Base-by-base conservation (phyloP, 164 flowering plant species). In the Sextonia rubra region DNA sequence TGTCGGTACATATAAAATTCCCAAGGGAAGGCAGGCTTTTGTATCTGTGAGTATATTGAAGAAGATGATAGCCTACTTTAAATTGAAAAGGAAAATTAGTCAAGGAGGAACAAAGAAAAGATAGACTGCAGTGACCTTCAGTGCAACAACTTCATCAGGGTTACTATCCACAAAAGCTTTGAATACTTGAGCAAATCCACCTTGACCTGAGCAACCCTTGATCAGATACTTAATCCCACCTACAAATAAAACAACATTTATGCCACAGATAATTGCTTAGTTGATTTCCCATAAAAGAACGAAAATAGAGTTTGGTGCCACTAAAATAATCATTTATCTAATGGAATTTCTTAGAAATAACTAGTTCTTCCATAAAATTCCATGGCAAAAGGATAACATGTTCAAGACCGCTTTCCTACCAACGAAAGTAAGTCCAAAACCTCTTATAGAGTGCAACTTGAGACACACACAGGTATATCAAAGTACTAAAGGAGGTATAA, bases 1-100 rank as follows among this genome's bases (percentile, higher is more conserved):
- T 86, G 91, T 18, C 95, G 91, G 73, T 96, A 93, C 92, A 96
- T 86, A 84, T 93, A 88, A 79, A 96, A 96, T 76, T 96, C 99
- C 99, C 98, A 96, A 69, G 95, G 92, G 78, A 91, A 96, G 67
- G 98, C 81, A 69, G 99, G 99, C 76, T 78, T 88, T 84, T 96
- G 99, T 76, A 96, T 85, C 99, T 96, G 92, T 67, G 78, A 2
- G 65, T 15, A 23, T 12, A 60, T 37, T 70, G 29, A 71, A 64
- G 66, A 24, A n/a, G 58, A 52, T 44, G 60, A 70, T 18, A 64
- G 27, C 29, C 47, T 32, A 49, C n/a, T 44, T 60, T 60, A 5
- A 72, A 20, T 30, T 70, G 56, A 55, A 56, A 17, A 60, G n/a
- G 24, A 25, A 12, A 32, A 22, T 11, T 61, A n/a, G 27, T 56